phyloP scores from a whole-genome alignment of 2,329 filamentous ascomycete genomes.

The Cladophialophora bantiana region DNA sequence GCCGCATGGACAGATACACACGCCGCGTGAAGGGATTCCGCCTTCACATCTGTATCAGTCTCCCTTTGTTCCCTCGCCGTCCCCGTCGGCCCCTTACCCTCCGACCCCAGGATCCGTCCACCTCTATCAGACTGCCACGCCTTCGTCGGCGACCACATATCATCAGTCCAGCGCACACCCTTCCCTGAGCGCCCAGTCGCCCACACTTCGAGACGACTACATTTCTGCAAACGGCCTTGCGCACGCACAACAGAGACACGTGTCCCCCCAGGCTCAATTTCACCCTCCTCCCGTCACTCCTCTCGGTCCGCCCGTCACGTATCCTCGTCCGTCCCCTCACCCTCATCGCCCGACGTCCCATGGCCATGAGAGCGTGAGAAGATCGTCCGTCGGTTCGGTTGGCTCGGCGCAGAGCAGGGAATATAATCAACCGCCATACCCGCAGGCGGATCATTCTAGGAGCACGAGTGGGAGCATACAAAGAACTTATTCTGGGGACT shows the following conservation, averaged over 20 bases:
- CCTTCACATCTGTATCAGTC: slow-evolving; percentile 34
- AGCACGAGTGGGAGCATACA: slow-evolving; percentile 35
- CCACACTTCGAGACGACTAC: slow-evolving; percentile 34
- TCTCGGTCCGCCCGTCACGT: slow-evolving; percentile 39
- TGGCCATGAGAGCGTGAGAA: slow-evolving; percentile 39
- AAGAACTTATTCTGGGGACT: slow-evolving; percentile 37
- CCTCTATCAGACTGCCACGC: slow-evolving; percentile 28
- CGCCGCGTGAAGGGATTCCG: slow-evolving; percentile 36
- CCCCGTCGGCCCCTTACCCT: slow-evolving; percentile 33
- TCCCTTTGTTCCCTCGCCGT: slow-evolving; percentile 39
- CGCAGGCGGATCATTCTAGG: slow-evolving; percentile 32
- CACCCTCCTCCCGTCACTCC: slow-evolving; percentile 39
- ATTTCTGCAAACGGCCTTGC: slow-evolving; percentile 29
- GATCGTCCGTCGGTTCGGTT: slow-evolving; percentile 36
- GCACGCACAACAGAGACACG: slow-evolving; percentile 31
- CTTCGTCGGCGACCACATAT: slow-evolving; percentile 29
- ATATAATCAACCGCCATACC: slow-evolving; percentile 24
- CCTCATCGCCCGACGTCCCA: slow-evolving; percentile 38
- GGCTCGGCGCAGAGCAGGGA: slow-evolving; percentile 37
- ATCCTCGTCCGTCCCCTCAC: slow-evolving; percentile 37
- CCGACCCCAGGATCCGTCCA: slow-evolving; percentile 37
- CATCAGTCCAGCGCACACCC: slow-evolving; percentile 30
- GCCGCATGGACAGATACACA: slow-evolving; percentile 36
- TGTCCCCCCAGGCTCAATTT: slow-evolving; percentile 37
- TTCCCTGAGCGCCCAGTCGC: slow-evolving; percentile 33